Percentiles rank a stretch among this genome's conserved stretches.
Conservation (phyloP, 257 asterid species). For the Dorcoceras hygrometricum region DNA sequence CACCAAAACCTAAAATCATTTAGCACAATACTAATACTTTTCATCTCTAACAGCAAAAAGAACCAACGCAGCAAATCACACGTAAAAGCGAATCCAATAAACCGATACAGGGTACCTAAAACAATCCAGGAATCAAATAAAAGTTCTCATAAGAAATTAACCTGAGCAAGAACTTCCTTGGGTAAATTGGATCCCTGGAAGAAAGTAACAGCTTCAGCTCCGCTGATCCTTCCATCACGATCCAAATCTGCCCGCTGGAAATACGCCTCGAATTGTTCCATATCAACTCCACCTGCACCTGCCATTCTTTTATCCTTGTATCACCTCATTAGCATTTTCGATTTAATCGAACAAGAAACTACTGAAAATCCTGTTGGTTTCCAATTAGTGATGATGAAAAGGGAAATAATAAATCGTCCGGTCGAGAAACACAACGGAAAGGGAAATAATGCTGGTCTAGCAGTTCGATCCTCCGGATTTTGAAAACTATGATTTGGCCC, state of each 20-base stretch:
- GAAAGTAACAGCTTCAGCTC: slow-evolving; percentile 81
- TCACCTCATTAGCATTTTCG: slow-evolving; percentile 25
- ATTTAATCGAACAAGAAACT: neutral
- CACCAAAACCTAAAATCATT: slow-evolving; percentile 16
- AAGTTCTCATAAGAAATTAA: slow-evolving; percentile 16
- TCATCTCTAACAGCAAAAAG: slow-evolving; percentile 13
- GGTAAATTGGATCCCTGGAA: slow-evolving; percentile 82
- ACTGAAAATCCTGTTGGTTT: neutral
- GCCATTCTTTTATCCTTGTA: slow-evolving; percentile 39
- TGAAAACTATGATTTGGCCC: neutral
- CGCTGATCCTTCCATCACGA: slow-evolving; percentile 92
- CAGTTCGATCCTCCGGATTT: neutral
- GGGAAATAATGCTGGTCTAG: neutral
- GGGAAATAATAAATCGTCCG: neutral
- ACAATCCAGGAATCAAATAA: slow-evolving; percentile 1
- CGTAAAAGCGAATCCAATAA: neutral
- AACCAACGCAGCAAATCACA: neutral
- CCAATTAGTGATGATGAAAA: neutral
- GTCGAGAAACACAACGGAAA: neutral
- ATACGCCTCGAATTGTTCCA: slow-evolving; percentile 81
- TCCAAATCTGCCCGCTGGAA: slow-evolving; percentile 90
- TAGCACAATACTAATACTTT: slow-evolving; percentile 1
- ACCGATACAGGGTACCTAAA: neutral
- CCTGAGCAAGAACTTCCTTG: slow-evolving; percentile 83
- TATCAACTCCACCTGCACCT: slow-evolving; percentile 38